A percentile compares a stretch with the other conserved stretches of the same genome.
Conservation (phyloP, 2,329 filamentous ascomycete genomes). For the Aspergillus tanneri region DNA sequence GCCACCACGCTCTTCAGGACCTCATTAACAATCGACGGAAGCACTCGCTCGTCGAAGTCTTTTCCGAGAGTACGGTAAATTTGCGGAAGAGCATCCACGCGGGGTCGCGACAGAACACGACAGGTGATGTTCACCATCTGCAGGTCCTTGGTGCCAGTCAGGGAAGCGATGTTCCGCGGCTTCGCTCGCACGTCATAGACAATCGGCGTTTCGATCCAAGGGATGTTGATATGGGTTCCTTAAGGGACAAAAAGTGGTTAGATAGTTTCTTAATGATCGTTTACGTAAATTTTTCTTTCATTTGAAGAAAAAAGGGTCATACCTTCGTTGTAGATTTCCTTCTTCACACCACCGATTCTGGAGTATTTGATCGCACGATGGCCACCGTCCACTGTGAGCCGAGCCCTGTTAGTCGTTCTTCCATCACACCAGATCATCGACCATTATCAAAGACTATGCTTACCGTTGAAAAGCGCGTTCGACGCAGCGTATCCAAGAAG, state of each 20-base stretch:
- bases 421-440: not conserved
- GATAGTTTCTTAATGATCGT: not conserved
- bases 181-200: conserved; percentile 98
- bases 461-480: conserved; percentile 69
- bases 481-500: conserved; percentile 43
- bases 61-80: conserved; percentile 95
- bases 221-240: conserved; percentile 91
- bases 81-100: conserved; percentile 84
- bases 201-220: conserved; percentile 96
- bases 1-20: conserved; percentile 98
- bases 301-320: conserved; percentile 19
- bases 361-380: conserved; percentile 99
- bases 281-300: not conserved
- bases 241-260: conserved; percentile 3
- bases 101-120: conserved; percentile 91
- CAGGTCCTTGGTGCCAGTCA: conserved; percentile 97
- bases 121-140: conserved; percentile 99
- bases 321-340: conserved; percentile 97
- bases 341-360: conserved; percentile 85
- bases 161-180: conserved; percentile 91
- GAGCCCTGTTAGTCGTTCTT: conserved; percentile 14
- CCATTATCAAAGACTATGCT: conserved; percentile 8
- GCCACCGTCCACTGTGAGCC: conserved; percentile 80
- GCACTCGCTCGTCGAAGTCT: conserved; percentile 94
- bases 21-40: conserved; percentile 98